Conservation (phyloP, 768 basidiomycete genomes). For the Leucosporidium scottii region DNA sequence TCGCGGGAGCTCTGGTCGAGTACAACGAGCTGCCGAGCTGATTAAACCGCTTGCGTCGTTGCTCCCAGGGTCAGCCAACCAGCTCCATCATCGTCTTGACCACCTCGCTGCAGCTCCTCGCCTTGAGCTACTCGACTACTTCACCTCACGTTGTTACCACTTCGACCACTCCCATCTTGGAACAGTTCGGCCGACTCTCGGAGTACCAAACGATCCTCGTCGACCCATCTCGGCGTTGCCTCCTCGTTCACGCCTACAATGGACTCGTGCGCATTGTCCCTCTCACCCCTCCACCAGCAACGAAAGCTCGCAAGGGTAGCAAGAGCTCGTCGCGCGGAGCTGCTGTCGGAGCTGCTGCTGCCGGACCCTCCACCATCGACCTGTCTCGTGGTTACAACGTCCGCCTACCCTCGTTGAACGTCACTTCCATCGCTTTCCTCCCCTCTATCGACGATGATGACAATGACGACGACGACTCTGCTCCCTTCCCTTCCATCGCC, state of each 20-base stretch:
- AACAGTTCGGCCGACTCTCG: constrained; percentile 20
- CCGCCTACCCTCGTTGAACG: constrained; percentile 57
- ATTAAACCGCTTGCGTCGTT: background rate
- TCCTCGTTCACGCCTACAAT: constrained; percentile 33
- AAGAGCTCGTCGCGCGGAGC: background rate
- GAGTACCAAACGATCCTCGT: constrained; percentile 24
- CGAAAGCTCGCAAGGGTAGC: background rate
- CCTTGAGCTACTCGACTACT: constrained; percentile 15
- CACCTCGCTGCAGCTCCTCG: constrained; percentile 30
- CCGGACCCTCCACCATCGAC: constrained; percentile 12
- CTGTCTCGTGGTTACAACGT: constrained; percentile 28
- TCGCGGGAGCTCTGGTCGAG: background rate
- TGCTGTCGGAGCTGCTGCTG: background rate
- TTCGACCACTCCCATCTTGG: constrained; percentile 20
- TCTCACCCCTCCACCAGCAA: constrained; percentile 2
- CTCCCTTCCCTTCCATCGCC: constrained; percentile 47
- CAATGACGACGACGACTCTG: constrained; percentile 2
- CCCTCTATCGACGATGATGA: constrained; percentile 40
- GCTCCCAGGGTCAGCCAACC: background rate
- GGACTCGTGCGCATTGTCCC: constrained; percentile 34
- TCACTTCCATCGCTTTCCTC: constrained; percentile 62
- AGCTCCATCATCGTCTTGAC: constrained; percentile 32
- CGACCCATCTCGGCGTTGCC: constrained; percentile 14
- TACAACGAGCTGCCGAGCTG: background rate
- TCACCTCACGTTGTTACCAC: background rate